These are phyloP conservation scores for Hysterangium stoloniferum DNA, from an alignment of 768 basidiomycete genomes.

Conservation along the genomic window DNA sequence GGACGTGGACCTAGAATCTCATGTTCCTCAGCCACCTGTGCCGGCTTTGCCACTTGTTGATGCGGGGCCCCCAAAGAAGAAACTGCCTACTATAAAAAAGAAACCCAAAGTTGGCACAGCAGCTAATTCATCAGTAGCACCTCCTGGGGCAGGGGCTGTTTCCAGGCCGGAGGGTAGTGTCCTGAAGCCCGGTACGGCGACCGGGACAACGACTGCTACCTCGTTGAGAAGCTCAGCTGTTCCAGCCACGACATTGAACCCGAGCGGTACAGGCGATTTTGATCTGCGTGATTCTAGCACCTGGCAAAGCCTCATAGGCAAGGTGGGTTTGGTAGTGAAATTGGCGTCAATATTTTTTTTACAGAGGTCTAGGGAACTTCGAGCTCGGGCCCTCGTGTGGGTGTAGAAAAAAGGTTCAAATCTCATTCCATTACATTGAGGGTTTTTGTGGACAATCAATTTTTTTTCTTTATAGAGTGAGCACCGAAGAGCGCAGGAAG, in stretches of 20 bases:
- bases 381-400: constrained; percentile 3
- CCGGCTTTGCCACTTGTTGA: neutral
- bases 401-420: constrained; percentile 2
- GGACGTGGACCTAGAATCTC: neutral
- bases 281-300: constrained; percentile 10
- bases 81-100: constrained; percentile 10
- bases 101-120: neutral
- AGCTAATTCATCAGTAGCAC: neutral
- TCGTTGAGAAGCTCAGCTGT: neutral
- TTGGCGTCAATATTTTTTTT: neutral
- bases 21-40: neutral
- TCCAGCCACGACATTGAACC: constrained; percentile 7
- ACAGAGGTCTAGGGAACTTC: constrained; percentile 1
- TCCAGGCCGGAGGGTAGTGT: neutral
- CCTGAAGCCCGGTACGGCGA: neutral
- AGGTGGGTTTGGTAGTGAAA: constrained; percentile 1
- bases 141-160: neutral
- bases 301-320: constrained; percentile 7
- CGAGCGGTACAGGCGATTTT: constrained; percentile 10
- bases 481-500: constrained; percentile 61
- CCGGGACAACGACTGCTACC: neutral
- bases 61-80: constrained; percentile 4
- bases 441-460: neutral
- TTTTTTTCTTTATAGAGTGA: constrained; percentile 17
- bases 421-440: neutral